Base-by-base conservation (phyloP, 345 rosid species). In the Cardamine occulta region DNA sequence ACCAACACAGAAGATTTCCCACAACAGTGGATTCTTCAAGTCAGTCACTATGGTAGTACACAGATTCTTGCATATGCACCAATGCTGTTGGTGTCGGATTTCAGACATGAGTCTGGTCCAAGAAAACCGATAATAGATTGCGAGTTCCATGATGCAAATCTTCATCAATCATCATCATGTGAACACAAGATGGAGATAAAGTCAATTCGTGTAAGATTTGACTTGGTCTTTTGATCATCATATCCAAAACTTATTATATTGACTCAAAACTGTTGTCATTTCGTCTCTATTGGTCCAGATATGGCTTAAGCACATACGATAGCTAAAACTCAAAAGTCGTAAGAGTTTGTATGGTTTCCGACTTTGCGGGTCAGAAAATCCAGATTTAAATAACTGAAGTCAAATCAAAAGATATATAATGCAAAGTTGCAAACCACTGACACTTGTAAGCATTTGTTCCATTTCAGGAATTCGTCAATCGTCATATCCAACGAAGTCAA, bases 401-500 rank as follows among this genome's bases (percentile, higher is more conserved):
- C 57, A 14, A 58, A 8, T 70, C n/a, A 21, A 49, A 29, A n/a
- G 3, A 26, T 62, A 15, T 34, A 44, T 28, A 28, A 53, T 53
- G 34, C 21, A 21, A 21, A 21, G 23, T 21, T 21, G 23, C 23
- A 65, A 42, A 21, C 1, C 15, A 56, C 17, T n/a, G n/a, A 57
- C 72, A 56, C 78, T 45, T 65, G 70, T 63, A 73, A 53, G 13
- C 54, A 53, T 39, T 28, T 26, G 54, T 62, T 72, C 9, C 52
- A 51, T 49, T 13, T 26, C 17, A 51, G 53, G 32, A 62, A 28
- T 63, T 12, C 7, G 9, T 39, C 62, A 28, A 52, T 12, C 7
- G 9, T 39, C 62, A 24, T 37, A 28, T 39, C 12, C 21, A 29
- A 65, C 65, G 3, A 66, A 74, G 72, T 74, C 78, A 74, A 74